Conservation (phyloP, 306 rosid genomes). For the Abrus precatorius region DNA sequence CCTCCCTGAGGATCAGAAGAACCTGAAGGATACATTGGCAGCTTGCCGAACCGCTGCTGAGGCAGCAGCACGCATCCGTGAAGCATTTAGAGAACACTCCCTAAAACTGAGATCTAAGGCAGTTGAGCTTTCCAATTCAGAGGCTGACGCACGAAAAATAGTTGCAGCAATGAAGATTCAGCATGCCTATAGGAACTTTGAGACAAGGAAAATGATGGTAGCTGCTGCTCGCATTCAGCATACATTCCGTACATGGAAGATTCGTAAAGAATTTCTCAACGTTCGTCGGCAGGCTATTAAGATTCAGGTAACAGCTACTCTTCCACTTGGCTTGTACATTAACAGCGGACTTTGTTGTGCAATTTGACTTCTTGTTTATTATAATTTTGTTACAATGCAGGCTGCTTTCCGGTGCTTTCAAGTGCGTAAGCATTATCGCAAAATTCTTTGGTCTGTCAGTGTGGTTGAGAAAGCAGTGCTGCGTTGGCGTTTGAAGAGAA, state of each 20-base stretch:
- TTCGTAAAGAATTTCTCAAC: slow-evolving; percentile 77
- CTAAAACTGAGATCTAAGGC: slow-evolving; percentile 65
- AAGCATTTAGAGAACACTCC: slow-evolving; percentile 84
- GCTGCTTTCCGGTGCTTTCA: slow-evolving; percentile 87
- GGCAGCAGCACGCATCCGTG: slow-evolving; percentile 93
- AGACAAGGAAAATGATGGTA: slow-evolving; percentile 61
- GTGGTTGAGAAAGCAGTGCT: slow-evolving; percentile 90
- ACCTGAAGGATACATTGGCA: slow-evolving; percentile 77
- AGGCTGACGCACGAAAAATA: slow-evolving; percentile 82
- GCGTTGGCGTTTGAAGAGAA: slow-evolving; percentile 94
- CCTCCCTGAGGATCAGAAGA: slow-evolving; percentile 77
- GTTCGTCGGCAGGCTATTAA: slow-evolving; percentile 82
- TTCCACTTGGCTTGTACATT: slow-evolving; percentile 12
- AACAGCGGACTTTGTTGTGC: not conserved
- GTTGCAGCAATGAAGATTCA: slow-evolving; percentile 98
- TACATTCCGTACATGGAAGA: slow-evolving; percentile 88
- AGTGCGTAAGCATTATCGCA: slow-evolving; percentile 77
- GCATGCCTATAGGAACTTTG: slow-evolving; percentile 85
- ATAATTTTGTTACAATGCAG: slow-evolving; percentile 56
- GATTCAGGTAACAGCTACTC: slow-evolving; percentile 79
- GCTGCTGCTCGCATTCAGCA: slow-evolving; percentile 94
- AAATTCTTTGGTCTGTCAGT: slow-evolving; percentile 91
- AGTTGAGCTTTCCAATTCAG: slow-evolving; percentile 63
- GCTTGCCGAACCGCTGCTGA: slow-evolving; percentile 92
- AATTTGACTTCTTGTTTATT: not conserved